These are phyloP conservation scores for Blastocystis sp. DNA, from an alignment of 352 stramenopile species.

Conservation along the genomic window DNA sequence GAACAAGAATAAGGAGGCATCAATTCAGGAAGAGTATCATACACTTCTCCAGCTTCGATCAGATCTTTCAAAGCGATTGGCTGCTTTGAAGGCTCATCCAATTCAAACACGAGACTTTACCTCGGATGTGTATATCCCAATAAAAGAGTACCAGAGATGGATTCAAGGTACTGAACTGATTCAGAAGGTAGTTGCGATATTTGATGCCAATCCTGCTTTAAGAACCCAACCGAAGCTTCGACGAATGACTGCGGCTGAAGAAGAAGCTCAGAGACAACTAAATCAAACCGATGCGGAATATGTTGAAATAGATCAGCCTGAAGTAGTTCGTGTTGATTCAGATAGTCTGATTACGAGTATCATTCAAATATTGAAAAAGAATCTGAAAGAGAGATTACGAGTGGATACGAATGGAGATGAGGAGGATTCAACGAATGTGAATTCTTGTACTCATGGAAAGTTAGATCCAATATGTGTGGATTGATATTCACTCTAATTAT, in stretches of 20 bases:
- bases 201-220: neutral
- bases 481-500: neutral
- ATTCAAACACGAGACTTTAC: neutral
- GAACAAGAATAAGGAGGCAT: neutral
- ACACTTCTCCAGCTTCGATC: neutral
- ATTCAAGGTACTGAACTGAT: neutral
- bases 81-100: neutral
- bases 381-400: neutral
- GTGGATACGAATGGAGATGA: neutral
- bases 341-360: neutral
- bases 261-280: neutral
- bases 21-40: neutral
- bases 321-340: neutral
- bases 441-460: neutral
- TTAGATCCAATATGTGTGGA: conserved; percentile 22
- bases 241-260: neutral
- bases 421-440: neutral
- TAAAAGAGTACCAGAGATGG: neutral
- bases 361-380: neutral
- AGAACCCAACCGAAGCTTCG: neutral
- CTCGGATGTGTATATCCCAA: neutral
- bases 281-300: neutral
- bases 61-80: neutral
- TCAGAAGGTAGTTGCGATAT: neutral
- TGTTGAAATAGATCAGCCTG: neutral